A percentile compares a stretch with the other conserved stretches of the same genome.
Conservation (phyloP, 192 early-diverging fungal genomes). For the Umbelopsis ramanniana region DNA sequence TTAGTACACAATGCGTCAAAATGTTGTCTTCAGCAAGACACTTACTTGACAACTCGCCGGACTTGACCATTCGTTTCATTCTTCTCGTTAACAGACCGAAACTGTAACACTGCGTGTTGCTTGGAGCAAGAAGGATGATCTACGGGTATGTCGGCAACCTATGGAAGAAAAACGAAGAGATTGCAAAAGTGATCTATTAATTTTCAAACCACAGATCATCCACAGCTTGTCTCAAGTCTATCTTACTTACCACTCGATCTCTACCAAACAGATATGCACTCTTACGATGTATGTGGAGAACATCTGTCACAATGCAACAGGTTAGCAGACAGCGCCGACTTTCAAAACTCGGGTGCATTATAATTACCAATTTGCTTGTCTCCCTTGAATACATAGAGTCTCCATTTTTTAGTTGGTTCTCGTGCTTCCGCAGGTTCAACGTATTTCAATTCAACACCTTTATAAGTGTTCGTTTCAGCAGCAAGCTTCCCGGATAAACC, state of each 20-base stretch:
- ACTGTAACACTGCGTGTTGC: constrained; percentile 95
- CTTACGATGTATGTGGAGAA: constrained; percentile 83
- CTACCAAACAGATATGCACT: constrained; percentile 88
- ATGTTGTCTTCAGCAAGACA: not conserved
- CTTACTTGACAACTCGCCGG: constrained; percentile 60
- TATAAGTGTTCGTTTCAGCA: constrained; percentile 86
- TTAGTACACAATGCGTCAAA: not conserved
- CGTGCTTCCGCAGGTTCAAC: constrained; percentile 91
- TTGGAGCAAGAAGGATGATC: constrained; percentile 96
- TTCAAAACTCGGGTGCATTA: not conserved
- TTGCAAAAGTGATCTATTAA: not conserved
- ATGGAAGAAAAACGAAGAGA: not conserved
- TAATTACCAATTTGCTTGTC: constrained; percentile 77
- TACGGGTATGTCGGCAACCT: constrained; percentile 88
- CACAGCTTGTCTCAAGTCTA: not conserved
- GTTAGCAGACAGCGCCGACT: not conserved
- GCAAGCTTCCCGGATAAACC: constrained; percentile 85
- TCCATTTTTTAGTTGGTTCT: constrained; percentile 73
- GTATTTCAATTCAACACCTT: constrained; percentile 90
- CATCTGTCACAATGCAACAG: constrained; percentile 55
- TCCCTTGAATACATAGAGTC: constrained; percentile 95
- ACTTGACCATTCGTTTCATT: constrained; percentile 50
- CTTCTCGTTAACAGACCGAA: constrained; percentile 64
- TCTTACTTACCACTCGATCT: constrained; percentile 68
- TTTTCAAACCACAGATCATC: no score